A percentile compares a stretch with the other conserved stretches of the same genome.
These are phyloP conservation scores for Eutypella sp. DNA, from an alignment of 2,329 filamentous ascomycete genomes.

Conservation along the genomic window DNA sequence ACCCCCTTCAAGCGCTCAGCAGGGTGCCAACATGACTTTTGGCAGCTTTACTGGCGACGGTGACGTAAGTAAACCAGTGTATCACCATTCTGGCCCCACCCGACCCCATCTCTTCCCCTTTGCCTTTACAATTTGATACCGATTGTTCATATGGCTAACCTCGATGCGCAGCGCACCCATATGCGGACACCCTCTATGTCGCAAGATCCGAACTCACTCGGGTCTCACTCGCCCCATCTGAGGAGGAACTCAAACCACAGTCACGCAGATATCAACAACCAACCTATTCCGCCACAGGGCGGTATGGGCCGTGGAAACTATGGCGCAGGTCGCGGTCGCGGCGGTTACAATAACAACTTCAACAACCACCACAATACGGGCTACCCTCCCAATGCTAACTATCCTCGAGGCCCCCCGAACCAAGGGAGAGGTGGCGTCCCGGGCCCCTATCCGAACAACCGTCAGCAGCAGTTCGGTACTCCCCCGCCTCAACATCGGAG, in stretches of 20 bases:
- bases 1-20: conserved; percentile 70
- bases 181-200: conserved; percentile 62
- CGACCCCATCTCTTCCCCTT: conserved; percentile 15
- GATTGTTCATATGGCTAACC: conserved; percentile 19
- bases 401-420: conserved; percentile 35
- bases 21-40: conserved; percentile 67
- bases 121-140: conserved; percentile 10
- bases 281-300: conserved; percentile 42
- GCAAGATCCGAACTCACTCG: conserved; percentile 56
- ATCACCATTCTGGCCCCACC: conserved; percentile 3
- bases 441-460: conserved; percentile 40
- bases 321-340: conserved; percentile 46
- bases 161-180: conserved; percentile 49
- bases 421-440: conserved; percentile 48
- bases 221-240: conserved; percentile 65
- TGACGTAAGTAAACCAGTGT: conserved; percentile 59
- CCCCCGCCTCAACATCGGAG: conserved; percentile 37
- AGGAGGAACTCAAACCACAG: conserved; percentile 81
- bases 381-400: conserved; percentile 33
- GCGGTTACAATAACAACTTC: conserved; percentile 44
- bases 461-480: conserved; percentile 34
- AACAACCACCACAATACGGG: conserved; percentile 41
- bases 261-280: conserved; percentile 55
- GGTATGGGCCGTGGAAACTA: conserved; percentile 55
- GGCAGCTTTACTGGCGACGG: conserved; percentile 79